phyloP scores from a whole-genome alignment of 352 stramenopile genomes.

The Phytophthora nicotianae region DNA sequence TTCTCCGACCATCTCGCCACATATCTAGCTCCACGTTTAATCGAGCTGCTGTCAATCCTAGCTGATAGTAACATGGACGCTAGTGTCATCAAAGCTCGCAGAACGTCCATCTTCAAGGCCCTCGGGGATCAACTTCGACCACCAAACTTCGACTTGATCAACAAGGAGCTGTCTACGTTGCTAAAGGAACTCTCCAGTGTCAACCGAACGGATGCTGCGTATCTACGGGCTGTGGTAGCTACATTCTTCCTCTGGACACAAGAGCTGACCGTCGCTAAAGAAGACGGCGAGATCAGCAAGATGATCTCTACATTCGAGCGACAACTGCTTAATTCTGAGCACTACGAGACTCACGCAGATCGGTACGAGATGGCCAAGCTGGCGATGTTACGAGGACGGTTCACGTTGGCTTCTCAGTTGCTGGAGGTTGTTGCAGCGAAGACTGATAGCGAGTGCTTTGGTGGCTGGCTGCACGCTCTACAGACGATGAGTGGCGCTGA shows the following conservation, averaged over 20 bases:
- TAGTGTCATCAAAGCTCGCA: slow-evolving; percentile 7
- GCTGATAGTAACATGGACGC: slow-evolving; percentile 7
- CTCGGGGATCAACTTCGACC: slow-evolving; percentile 30
- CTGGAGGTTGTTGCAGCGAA: slow-evolving; percentile 29
- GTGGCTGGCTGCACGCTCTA: slow-evolving; percentile 51
- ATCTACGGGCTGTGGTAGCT: slow-evolving; percentile 32
- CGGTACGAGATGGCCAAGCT: slow-evolving; percentile 55
- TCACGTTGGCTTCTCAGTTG: slow-evolving; percentile 31
- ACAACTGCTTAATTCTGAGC: slow-evolving; percentile 19
- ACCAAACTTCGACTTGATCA: slow-evolving; percentile 15
- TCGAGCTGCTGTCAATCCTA: slow-evolving; percentile 33
- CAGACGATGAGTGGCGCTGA: slow-evolving; percentile 41
- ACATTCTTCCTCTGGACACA: slow-evolving; percentile 45
- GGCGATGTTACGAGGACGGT: slow-evolving; percentile 45
- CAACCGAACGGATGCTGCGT: slow-evolving; percentile 17
- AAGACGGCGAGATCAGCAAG: slow-evolving; percentile 5
- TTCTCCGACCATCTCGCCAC: slow-evolving; percentile 16
- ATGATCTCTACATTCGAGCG: slow-evolving; percentile 25
- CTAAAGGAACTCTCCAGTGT: slow-evolving; percentile 25
- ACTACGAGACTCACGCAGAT: slow-evolving; percentile 40
- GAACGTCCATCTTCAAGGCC: slow-evolving; percentile 26
- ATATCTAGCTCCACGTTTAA: slow-evolving; percentile 24
- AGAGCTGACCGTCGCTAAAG: slow-evolving; percentile 1
- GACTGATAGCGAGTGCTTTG: slow-evolving; percentile 50
- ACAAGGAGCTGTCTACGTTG: slow-evolving; percentile 27